Base-by-base conservation (phyloP, 176 grass and related monocot species). In the Panicum miliaceum region DNA sequence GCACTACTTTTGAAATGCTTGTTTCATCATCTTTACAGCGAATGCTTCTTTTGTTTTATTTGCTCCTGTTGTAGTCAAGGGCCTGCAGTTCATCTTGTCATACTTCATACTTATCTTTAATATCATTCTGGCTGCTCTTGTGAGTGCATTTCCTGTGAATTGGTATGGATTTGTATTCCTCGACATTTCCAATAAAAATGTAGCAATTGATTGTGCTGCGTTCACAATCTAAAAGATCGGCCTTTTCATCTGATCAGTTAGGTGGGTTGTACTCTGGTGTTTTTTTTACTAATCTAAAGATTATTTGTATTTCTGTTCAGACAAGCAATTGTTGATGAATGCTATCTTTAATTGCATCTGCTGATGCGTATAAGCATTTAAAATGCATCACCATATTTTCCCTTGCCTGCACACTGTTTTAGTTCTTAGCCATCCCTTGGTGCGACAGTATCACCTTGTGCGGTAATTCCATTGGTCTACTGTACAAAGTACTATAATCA, bases 1-100 rank as follows among this genome's bases (percentile, higher is more conserved):
- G 62, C 11, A 69, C 73, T 51, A 88, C 46, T 59, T 35, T 12
- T 19, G 69, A 72, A 73, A 73, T 73, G 71, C 71, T 48, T 80
- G 32, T n/a, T 57, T 73, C 40, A 34, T 34, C 35, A 41, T 68
- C 35, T 88, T 82, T 64, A 51, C 38, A 78, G 13, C 0, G 5
- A 42, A 83, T 34, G 65, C 36, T 1, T 83, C 59, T 40, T 73
- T 84, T 20, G 23, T 84, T 73, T 61, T 74, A 79, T 45, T 84
- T 60, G 32, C 23, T 60, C 27, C 41, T 80, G 16, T 40, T 76
- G 12, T 70, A 68, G 54, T 37, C 15, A 76, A 23, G 46, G 6
- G 63, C 42, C 52, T 18, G n/a, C 43, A 62, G 42, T 62, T 76
- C 37, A 37, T 52, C 37, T 50, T 70, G 36, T 36, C 7, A 73